Base-by-base conservation (phyloP, 805 yeast species). In the Ogataea salicorniae region DNA sequence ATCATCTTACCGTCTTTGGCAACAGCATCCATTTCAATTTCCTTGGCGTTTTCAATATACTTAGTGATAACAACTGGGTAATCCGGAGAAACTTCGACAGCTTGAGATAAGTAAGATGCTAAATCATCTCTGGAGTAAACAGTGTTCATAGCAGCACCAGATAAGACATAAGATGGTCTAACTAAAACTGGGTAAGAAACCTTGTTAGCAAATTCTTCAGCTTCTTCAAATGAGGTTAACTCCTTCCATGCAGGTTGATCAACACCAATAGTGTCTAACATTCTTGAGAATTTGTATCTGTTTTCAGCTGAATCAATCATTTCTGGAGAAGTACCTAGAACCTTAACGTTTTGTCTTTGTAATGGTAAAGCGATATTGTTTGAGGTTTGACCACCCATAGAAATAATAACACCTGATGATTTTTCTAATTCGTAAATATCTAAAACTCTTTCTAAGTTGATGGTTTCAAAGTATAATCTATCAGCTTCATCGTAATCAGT, bases 191-290 rank as follows among this genome's bases (percentile, higher is more conserved):
- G 99, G 69, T 89, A 92, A 34, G 89, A 77, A 46, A 89, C 98
- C 64, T 80, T 83, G 42, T 88, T 85, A 49, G 98, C 97, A 65
- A 92, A 92, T 39, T 73, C 81, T 67, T 88, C 95, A 50, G 99
- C 98, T 69, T 92, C 98, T 37, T 77, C 88, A 49, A 89, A 76
- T 22, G 96, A 87, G 35, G 98, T 90, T 60, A 92, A 79, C 70
- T 92, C 99, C 70, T 91, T 92, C 99, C 99, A 92, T 36, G 97
- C 96, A 39, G 99, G 99, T 73, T 92, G 99, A 72, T 92, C 99
- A 54, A 92, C 97, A 47, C 95, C 96, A 62, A 92, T 92, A 57
- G 80, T 81, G 70, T 92, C 99, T 72, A 92, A 78, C 95, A 92
- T 90, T 72, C 97, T 87, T 39, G 97, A 89, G 75, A 92, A 92